Evolutionary conservation across 768 basidiomycete species (phyloP).

Genomic region (Cyclocybe cylindracea): DNA sequence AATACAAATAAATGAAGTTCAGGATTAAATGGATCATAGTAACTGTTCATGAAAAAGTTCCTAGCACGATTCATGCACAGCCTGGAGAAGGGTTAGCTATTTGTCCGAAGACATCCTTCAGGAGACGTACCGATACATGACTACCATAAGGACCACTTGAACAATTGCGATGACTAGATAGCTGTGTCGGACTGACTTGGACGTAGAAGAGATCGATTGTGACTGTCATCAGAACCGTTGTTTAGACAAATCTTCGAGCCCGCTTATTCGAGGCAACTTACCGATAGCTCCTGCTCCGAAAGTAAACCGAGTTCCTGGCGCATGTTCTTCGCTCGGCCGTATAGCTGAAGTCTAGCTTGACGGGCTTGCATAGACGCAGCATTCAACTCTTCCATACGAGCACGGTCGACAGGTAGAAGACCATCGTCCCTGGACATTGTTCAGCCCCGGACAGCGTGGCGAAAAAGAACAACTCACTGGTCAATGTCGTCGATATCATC

Average conservation of each 20-base stretch:
- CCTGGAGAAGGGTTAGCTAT: conserved; percentile 30
- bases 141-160: conserved; percentile 46
- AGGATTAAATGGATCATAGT: conserved; percentile 78
- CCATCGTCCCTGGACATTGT: conserved; percentile 8
- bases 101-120: background rate
- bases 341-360: conserved; percentile 45
- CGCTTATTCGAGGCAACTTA: too few species aligned
- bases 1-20: conserved; percentile 60
- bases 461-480: conserved; percentile 38
- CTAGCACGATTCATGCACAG: conserved; percentile 47
- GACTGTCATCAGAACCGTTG: background rate
- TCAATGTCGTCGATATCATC: conserved; percentile 59
- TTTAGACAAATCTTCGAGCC: too few species aligned
- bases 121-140: conserved; percentile 59
- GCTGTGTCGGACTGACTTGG: conserved; percentile 17
- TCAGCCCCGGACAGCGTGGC: conserved; percentile 1
- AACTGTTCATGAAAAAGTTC: conserved; percentile 68
- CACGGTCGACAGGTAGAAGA: conserved; percentile 31
- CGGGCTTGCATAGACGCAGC: conserved; percentile 55
- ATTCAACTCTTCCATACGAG: conserved; percentile 51
- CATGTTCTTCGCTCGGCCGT: conserved; percentile 40
- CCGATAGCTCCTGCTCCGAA: background rate
- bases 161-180: conserved; percentile 25
- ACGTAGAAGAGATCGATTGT: conserved; percentile 4
- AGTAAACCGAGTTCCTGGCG: conserved; percentile 20